Evolutionary conservation across 2,329 filamentous ascomycete genomes (phyloP).

Genomic region (Ophiocordyceps camponoti-rufipedis): DNA sequence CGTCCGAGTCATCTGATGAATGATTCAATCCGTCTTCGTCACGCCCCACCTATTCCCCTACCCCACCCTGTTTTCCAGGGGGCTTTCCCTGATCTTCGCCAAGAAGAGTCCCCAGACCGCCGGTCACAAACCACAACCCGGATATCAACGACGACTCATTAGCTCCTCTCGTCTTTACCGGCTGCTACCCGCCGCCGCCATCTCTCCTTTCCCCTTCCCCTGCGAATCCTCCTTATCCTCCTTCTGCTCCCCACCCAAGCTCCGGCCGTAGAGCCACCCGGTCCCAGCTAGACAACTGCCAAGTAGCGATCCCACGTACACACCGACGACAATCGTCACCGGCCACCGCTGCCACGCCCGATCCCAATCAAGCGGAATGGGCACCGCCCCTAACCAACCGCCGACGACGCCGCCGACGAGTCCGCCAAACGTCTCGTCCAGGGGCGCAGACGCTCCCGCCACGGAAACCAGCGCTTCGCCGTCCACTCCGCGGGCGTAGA

Average conservation of each 20-base stretch:
- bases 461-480: conserved; percentile 50
- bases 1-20: too few species aligned
- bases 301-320: conserved; percentile 59
- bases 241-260: conserved; percentile 10
- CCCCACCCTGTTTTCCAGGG: too few species aligned
- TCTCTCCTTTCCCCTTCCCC: neutral
- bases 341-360: conserved; percentile 99
- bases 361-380: conserved; percentile 95
- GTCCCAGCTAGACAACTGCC: conserved; percentile 46
- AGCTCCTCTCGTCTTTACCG: too few species aligned
- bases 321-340: conserved; percentile 70
- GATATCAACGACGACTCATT: neutral
- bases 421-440: conserved; percentile 74
- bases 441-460: conserved; percentile 45
- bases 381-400: conserved; percentile 84
- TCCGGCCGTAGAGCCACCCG: conserved; percentile 24
- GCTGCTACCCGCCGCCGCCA: too few species aligned
- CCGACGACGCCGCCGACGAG: conserved; percentile 62
- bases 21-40: too few species aligned
- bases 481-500: conserved; percentile 75
- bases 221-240: conserved; percentile 11
- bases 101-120: too few species aligned
- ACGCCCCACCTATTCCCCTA: too few species aligned
- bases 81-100: too few species aligned
- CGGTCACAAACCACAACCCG: neutral